A percentile compares a stretch with the other conserved stretches of the same genome.
phyloP scores from a whole-genome alignment of 257 asterid genomes.

The Scutellaria minor region DNA sequence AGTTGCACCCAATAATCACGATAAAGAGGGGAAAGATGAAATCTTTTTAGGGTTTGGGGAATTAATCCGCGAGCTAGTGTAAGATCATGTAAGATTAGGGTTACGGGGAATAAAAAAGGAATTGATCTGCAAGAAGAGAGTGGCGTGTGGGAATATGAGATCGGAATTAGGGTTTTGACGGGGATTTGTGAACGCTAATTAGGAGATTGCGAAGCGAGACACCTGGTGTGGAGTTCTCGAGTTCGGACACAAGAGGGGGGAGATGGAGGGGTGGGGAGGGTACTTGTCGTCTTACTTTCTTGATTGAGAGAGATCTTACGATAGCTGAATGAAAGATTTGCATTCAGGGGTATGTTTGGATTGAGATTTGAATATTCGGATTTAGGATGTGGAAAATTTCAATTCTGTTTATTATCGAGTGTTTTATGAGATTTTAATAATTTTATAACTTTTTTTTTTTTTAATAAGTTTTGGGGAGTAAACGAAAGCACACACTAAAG shows the following conservation, averaged over 20 bases:
- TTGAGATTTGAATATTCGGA: too few species aligned
- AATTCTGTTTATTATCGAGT: too few species aligned
- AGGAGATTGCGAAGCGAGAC: conserved; percentile 31
- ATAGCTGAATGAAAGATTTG: too few species aligned
- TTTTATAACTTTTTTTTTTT: too few species aligned
- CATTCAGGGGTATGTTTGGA: too few species aligned
- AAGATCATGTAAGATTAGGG: conserved; percentile 36
- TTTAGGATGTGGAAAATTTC: too few species aligned
- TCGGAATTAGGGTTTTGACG: conserved; percentile 36
- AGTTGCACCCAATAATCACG: conserved; percentile 20
- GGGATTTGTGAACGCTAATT: conserved; percentile 44
- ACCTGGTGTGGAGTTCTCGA: conserved; percentile 1
- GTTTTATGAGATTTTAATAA: too few species aligned
- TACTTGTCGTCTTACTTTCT: not conserved
- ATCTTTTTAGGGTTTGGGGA: conserved; percentile 16
- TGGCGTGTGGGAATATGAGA: not conserved
- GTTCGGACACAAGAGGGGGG: not conserved
- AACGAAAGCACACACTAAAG: too few species aligned
- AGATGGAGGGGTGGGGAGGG: not conserved
- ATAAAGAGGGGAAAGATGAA: not conserved
- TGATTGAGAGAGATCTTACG: too few species aligned
- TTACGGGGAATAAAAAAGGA: not conserved
- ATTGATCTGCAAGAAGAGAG: conserved; percentile 4
- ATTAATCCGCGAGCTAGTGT: conserved; percentile 20
- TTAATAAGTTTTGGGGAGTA: too few species aligned